Base-by-base conservation (phyloP, 768 basidiomycete species). In the Asterophora lycoperdoides region DNA sequence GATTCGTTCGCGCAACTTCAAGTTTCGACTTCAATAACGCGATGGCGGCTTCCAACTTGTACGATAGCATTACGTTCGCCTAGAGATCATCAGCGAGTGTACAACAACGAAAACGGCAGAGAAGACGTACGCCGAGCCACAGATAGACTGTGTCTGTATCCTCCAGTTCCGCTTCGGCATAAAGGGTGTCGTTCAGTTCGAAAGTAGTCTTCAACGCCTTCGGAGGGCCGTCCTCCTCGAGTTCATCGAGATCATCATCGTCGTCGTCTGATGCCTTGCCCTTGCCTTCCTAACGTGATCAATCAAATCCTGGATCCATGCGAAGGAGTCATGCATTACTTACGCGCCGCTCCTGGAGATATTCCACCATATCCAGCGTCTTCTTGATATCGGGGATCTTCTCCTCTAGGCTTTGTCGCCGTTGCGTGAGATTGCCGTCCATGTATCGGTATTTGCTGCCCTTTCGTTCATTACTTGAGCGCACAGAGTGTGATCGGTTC, bases 51-150 rank as follows among this genome's bases (percentile, higher is more conserved):
- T 81, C 76, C 19, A 95, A 69, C 53, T 86, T 87, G 71, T 99
- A 99, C 0, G 93, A 89, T 1, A 99, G 74, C 95, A 98, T 97
- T 2, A 94, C 92, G 55, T 97, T 97, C 6, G 96, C 96, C 95
- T 98, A 55, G 8, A 30, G 11, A 3, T 14, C 14, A 38, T 8
- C 42, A 20, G 30, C 10, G 15, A 19, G 41, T 17, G 19, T 29
- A 5, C 32, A n/a, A 10, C 1, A 36, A 18, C 26, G 30, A 30
- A 45, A 33, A n/a, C 23, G 44, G 17, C 34, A 8, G 18, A 44
- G 49, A 18, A 38, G 23, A 69, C 87, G 60, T 69, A 97, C 94
- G 26, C 95, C 95, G 15, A 99, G 82, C 95, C 96, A 99, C 20
- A 99, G 73, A 59, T 84, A 93, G 8, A 98, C 94, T 0, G 84